These are phyloP conservation scores for Linnemannia hyalina DNA, from an alignment of 192 early-diverging fungal species.

Conservation along the genomic window DNA sequence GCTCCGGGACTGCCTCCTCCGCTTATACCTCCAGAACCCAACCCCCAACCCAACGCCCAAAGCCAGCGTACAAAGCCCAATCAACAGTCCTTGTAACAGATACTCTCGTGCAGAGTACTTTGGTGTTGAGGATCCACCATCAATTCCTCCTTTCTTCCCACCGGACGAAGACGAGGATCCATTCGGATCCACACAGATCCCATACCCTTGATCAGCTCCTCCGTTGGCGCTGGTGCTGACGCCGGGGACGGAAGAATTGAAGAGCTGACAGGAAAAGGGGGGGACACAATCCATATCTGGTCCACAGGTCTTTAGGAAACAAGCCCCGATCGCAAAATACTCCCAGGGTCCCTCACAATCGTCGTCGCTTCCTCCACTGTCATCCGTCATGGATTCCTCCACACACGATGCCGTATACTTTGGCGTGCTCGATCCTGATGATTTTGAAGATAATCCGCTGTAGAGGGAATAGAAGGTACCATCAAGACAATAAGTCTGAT, in stretches of 20 bases:
- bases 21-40: constrained; percentile 39
- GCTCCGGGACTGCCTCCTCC: constrained; percentile 3
- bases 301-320: constrained; percentile 36
- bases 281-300: constrained; percentile 10
- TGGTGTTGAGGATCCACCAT: not conserved
- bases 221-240: not conserved
- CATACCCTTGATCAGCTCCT: not conserved
- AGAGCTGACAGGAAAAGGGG: constrained; percentile 11
- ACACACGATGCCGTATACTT: constrained; percentile 36
- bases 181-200: constrained; percentile 30
- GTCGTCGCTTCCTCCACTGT: not conserved
- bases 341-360: constrained; percentile 31
- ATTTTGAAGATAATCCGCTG: not conserved
- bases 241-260: not conserved
- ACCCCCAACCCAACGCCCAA: constrained; percentile 35
- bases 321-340: constrained; percentile 23
- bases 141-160: not conserved
- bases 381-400: not conserved
- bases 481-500: not conserved
- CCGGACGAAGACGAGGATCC: not conserved
- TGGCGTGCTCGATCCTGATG: not conserved
- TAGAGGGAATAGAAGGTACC: constrained; percentile 37
- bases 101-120: constrained; percentile 25
- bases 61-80: constrained; percentile 19
- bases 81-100: constrained; percentile 35